phyloP scores from a whole-genome alignment of 106 monocot species.

The Vanilla planifolia region DNA sequence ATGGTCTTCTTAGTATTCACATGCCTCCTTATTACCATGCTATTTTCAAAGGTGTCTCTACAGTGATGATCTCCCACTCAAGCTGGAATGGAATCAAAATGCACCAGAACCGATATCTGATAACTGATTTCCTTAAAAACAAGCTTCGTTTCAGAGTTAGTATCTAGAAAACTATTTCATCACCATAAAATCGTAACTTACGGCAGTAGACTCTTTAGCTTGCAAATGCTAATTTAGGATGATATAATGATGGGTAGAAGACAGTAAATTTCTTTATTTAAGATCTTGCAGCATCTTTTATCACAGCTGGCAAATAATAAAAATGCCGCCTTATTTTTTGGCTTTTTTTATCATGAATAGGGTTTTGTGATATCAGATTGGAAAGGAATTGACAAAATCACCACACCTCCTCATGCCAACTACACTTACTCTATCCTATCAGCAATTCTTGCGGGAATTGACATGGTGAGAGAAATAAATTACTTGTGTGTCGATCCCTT shows the following conservation, averaged over 20 bases:
- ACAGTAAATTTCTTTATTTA: too few relatives aligned
- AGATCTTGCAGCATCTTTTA: too few relatives aligned
- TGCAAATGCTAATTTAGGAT: too few relatives aligned
- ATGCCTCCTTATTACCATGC: conserved; percentile 43
- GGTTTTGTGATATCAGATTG: conserved; percentile 64
- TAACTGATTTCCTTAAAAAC: conserved; percentile 43
- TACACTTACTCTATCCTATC: conserved; percentile 49
- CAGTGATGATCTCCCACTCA: conserved; percentile 39
- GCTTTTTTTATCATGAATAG: too few relatives aligned
- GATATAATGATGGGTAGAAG: too few relatives aligned
- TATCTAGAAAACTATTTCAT: neutral
- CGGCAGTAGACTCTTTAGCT: too few relatives aligned
- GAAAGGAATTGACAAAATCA: conserved; percentile 53
- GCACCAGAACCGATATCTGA: conserved; percentile 28
- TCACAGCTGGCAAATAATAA: too few relatives aligned
- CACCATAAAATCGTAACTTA: neutral
- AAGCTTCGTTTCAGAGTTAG: conserved; percentile 31
- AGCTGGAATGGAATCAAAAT: conserved; percentile 42
- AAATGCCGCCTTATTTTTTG: too few relatives aligned
- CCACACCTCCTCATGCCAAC: conserved; percentile 28
- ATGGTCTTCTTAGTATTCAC: conserved; percentile 31
- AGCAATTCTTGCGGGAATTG: conserved; percentile 37
- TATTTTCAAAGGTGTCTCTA: conserved; percentile 34
- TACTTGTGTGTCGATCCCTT: neutral
- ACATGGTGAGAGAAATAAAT: conserved; percentile 1